These are phyloP conservation scores for Nadsonia fulvescens DNA, from an alignment of 805 yeast species.

Conservation along the genomic window DNA sequence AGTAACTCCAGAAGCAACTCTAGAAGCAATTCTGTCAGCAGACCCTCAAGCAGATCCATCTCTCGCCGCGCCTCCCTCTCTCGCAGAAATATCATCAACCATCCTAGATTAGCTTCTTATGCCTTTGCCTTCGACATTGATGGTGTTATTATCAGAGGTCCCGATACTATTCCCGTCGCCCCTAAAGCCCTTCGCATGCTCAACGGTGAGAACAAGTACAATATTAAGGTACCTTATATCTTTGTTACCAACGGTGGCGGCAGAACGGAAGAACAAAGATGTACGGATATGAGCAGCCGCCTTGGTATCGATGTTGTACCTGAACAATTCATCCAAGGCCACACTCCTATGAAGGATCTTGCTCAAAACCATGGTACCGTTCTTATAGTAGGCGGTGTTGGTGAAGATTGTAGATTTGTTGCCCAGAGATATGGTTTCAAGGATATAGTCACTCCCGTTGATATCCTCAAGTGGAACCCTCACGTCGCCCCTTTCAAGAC, in stretches of 20 bases:
- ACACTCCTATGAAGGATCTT: constrained; percentile 81
- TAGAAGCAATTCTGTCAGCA: too few species aligned
- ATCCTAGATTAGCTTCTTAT: constrained; percentile 11
- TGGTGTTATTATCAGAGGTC: constrained; percentile 77
- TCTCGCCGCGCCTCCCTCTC: too few species aligned
- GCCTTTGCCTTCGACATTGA: constrained; percentile 90
- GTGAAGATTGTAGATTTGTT: constrained; percentile 66
- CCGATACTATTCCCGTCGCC: constrained; percentile 69
- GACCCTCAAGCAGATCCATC: too few species aligned
- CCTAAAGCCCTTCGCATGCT: constrained; percentile 51
- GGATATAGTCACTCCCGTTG: constrained; percentile 67
- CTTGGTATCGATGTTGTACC: constrained; percentile 43
- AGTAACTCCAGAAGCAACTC: too few species aligned
- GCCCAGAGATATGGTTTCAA: constrained; percentile 74
- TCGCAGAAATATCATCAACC: too few species aligned
- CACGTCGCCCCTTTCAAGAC: constrained; percentile 72
- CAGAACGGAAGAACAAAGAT: constrained; percentile 56
- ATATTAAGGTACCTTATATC: constrained; percentile 65
- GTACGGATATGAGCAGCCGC: constrained; percentile 47
- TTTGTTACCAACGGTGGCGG: constrained; percentile 92
- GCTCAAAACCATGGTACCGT: constrained; percentile 52
- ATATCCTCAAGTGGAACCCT: constrained; percentile 74
- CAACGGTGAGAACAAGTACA: constrained; percentile 61
- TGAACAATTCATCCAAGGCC: constrained; percentile 81
- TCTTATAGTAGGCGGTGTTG: constrained; percentile 76